These are phyloP conservation scores for Heterobasidion parviporum DNA, from an alignment of 1,284 basidiomycete species.

Conservation along the genomic window DNA sequence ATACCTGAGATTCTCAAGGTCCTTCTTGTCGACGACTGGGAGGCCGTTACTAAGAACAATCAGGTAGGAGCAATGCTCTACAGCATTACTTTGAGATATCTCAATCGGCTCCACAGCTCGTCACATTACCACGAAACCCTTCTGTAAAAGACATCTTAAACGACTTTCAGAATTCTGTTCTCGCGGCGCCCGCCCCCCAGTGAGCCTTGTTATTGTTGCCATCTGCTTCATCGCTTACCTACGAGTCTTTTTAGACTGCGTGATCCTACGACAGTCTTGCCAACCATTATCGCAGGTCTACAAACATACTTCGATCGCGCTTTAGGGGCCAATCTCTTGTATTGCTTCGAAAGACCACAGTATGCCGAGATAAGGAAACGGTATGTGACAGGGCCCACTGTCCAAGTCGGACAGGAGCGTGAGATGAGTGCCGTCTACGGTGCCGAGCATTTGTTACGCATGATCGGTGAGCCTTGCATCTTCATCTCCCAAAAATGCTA, in stretches of 20 bases:
- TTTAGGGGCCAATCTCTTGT: conserved; percentile 86
- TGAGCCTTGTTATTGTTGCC: conserved; percentile 26
- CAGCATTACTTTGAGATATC: background rate
- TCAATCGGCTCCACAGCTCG: conserved; percentile 46
- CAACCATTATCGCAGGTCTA: conserved; percentile 85
- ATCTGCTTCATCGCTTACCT: conserved; percentile 15
- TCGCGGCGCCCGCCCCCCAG: conserved; percentile 39
- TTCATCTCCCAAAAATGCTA: background rate
- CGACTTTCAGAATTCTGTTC: conserved; percentile 68
- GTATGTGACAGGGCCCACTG: conserved; percentile 66
- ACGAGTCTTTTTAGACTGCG: conserved; percentile 36
- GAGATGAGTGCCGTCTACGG: conserved; percentile 92
- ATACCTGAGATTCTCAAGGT: conserved; percentile 89
- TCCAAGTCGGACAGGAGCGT: conserved; percentile 63
- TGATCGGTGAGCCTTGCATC: conserved; percentile 60
- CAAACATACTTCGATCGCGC: conserved; percentile 91
- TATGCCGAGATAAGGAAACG: conserved; percentile 78
- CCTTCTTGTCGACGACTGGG: conserved; percentile 96
- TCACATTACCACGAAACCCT: conserved; percentile 78
- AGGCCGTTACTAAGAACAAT: conserved; percentile 91
- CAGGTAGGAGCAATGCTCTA: conserved; percentile 41
- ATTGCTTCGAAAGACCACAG: conserved; percentile 90
- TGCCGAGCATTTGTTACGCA: conserved; percentile 86
- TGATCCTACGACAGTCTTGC: conserved; percentile 53
- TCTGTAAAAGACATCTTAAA: conserved; percentile 75